phyloP scores from a whole-genome alignment of 768 basidiomycete species.

The Suillus cothurnatus region DNA sequence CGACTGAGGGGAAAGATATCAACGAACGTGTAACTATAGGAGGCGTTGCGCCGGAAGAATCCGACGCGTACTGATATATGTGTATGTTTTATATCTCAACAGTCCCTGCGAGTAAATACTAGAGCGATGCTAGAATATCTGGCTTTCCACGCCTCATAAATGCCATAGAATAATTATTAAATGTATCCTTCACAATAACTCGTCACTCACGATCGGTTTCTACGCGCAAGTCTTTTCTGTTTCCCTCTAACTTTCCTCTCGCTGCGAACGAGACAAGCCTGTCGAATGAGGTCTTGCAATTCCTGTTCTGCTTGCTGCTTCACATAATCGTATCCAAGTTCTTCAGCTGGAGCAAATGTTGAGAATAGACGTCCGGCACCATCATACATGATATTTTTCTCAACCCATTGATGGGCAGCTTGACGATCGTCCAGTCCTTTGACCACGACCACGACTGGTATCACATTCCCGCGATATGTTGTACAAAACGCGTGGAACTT shows the following conservation, averaged over 20 bases:
- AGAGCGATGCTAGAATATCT: neutral
- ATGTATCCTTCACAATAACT: neutral
- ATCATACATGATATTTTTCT: neutral
- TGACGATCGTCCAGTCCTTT: constrained; percentile 14
- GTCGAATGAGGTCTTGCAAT: neutral
- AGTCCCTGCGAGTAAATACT: neutral
- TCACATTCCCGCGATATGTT: constrained; percentile 16
- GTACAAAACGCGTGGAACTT: constrained; percentile 14
- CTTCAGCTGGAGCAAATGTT: neutral
- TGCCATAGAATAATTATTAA: neutral
- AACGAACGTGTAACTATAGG: too few relatives aligned
- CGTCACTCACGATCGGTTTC: neutral
- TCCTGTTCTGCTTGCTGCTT: neutral
- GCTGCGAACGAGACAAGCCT: neutral
- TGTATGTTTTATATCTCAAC: too few relatives aligned
- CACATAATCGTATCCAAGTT: neutral
- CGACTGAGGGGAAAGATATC: too few relatives aligned
- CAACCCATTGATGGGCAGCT: constrained; percentile 15
- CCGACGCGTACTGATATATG: too few relatives aligned
- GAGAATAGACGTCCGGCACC: neutral
- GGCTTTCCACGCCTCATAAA: neutral
- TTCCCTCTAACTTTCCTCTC: neutral
- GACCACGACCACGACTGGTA: constrained; percentile 23
- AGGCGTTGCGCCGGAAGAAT: too few relatives aligned
- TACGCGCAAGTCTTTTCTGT: neutral